phyloP scores from a whole-genome alignment of 305 asterid species.

The Solanum hybrid region DNA sequence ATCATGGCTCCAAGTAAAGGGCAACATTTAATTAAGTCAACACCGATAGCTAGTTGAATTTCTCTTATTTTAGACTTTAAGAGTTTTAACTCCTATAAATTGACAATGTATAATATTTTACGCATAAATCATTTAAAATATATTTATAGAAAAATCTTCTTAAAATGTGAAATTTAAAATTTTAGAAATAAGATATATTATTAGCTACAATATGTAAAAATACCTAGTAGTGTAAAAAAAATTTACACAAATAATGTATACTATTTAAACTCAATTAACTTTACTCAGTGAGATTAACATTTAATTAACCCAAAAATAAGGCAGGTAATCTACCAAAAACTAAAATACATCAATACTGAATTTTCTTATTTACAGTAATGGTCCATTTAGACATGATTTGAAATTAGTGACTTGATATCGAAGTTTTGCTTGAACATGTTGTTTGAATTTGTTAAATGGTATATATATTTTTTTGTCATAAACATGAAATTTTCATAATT shows the following conservation, averaged over 20 bases:
- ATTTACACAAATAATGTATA: too few relatives aligned
- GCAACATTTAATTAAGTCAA: background rate
- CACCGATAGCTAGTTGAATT: background rate
- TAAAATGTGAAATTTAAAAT: too few relatives aligned
- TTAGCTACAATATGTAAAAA: background rate
- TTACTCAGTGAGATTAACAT: too few relatives aligned
- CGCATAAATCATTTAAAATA: too few relatives aligned
- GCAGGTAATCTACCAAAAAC: background rate
- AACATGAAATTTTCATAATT: background rate
- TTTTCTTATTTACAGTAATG: background rate
- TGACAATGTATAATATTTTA: background rate
- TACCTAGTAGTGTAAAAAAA: background rate
- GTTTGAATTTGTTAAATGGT: too few relatives aligned
- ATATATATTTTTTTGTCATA: background rate
- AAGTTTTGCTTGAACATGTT: background rate
- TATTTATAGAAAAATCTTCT: too few relatives aligned
- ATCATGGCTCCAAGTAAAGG: background rate
- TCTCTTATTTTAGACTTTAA: background rate
- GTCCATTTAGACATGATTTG: background rate
- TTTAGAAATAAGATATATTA: background rate
- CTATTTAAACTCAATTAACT: too few relatives aligned
- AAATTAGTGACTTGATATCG: background rate
- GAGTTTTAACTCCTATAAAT: background rate
- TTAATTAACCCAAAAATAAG: background rate
- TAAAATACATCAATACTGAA: background rate